Evolutionary conservation across 164 flowering plant species (phyloP).

Genomic region (Vitis amurensis): DNA sequence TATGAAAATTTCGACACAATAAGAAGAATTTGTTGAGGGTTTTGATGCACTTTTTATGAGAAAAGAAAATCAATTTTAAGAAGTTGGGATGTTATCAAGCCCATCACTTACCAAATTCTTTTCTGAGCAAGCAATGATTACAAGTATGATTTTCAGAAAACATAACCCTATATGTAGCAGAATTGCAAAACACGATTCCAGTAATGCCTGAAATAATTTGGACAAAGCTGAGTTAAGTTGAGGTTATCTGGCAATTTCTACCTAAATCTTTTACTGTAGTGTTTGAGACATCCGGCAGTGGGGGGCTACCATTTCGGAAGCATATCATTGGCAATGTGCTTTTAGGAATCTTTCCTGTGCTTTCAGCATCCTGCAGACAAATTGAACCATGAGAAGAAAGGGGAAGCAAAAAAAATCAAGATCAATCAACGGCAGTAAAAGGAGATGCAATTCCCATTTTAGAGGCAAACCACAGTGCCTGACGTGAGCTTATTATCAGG

Average conservation of each 20-base stretch:
- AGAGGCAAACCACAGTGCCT: no score
- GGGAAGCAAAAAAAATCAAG: slow-evolving; percentile 1
- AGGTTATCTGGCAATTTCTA: slow-evolving; percentile 8
- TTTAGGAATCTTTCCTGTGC: slow-evolving; percentile 26
- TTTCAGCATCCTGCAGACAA: slow-evolving; percentile 41
- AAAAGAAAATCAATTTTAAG: not conserved
- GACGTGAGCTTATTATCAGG: no score
- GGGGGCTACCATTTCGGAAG: slow-evolving; percentile 80
- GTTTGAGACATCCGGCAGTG: slow-evolving; percentile 68
- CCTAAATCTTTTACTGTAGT: slow-evolving; percentile 45
- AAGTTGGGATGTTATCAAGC: not conserved
- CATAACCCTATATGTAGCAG: not conserved
- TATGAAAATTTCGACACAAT: no score
- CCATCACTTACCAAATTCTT: not conserved
- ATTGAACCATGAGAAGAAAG: slow-evolving; percentile 5
- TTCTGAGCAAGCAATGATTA: not conserved
- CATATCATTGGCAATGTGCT: slow-evolving; percentile 62
- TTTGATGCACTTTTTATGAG: not conserved
- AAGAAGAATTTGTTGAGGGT: not conserved
- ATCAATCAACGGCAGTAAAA: no score
- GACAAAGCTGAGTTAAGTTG: not conserved
- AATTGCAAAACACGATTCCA: not conserved
- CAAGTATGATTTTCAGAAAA: not conserved
- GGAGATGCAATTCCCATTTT: no score
- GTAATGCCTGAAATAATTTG: not conserved